phyloP scores from a whole-genome alignment of 768 basidiomycete species.

The Boletus speciosus region DNA sequence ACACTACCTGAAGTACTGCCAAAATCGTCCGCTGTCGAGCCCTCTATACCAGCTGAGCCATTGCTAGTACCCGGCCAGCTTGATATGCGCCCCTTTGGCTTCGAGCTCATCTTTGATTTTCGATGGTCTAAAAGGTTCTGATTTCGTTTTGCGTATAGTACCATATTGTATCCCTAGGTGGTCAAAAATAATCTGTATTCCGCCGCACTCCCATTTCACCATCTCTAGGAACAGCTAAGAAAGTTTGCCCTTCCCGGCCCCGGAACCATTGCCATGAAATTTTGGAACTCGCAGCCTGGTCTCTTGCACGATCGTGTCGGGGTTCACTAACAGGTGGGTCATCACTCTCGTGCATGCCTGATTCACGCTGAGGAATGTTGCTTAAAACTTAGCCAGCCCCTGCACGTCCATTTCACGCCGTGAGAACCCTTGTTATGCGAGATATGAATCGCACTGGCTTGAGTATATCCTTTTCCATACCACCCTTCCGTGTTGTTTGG shows the following conservation, averaged over 20 bases:
- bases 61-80: constrained; percentile 48
- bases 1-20: constrained; percentile 4
- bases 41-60: constrained; percentile 14
- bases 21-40: constrained; percentile 2
- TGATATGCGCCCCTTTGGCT: constrained; percentile 69
- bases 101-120: constrained; percentile 72
- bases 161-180: constrained; percentile 20
- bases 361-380: not conserved
- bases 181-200: constrained; percentile 12
- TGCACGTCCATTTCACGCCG: not conserved
- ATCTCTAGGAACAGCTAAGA: not conserved
- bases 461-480: not conserved
- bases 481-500: not conserved
- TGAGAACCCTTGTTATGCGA: not conserved
- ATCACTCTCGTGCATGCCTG: not conserved
- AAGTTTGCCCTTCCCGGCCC: too few species aligned
- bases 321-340: not conserved
- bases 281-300: not conserved
- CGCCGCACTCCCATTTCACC: not conserved
- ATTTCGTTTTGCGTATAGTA: constrained; percentile 9
- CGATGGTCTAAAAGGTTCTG: constrained; percentile 48
- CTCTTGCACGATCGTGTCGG: not conserved
- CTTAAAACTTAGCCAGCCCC: not conserved
- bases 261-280: not conserved
- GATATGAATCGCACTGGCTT: not conserved